Percentiles rank a stretch among this genome's conserved stretches.
These are phyloP conservation scores for Globisporangium carolinianum DNA, from an alignment of 352 stramenopile species.

Conservation along the genomic window DNA sequence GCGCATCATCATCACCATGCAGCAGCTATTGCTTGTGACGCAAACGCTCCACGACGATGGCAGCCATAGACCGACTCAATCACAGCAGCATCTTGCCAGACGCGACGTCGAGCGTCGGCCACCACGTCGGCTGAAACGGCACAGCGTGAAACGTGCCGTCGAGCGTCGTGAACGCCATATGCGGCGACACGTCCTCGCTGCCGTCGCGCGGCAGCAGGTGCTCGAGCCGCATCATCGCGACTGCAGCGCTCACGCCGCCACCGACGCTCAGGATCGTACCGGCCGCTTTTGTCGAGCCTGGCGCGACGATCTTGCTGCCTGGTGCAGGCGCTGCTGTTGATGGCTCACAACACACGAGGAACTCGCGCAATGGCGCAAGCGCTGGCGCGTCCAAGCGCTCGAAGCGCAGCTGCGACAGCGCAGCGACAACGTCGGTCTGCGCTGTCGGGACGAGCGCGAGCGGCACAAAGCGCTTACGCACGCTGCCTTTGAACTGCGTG, in stretches of 20 bases:
- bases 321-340: constrained; percentile 16
- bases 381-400: constrained; percentile 40
- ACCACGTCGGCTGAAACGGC: constrained; percentile 73
- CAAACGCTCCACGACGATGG: no score
- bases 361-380: constrained; percentile 33
- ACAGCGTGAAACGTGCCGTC: constrained; percentile 64
- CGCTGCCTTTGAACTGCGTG: constrained; percentile 90
- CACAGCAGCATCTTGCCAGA: constrained; percentile 73
- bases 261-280: constrained; percentile 41
- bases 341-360: constrained; percentile 28
- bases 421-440: constrained; percentile 40
- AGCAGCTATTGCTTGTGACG: no score
- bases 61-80: neutral
- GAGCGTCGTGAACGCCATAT: constrained; percentile 56
- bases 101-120: constrained; percentile 53
- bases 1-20: no score
- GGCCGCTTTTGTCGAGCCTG: constrained; percentile 49
- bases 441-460: constrained; percentile 55
- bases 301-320: constrained; percentile 45
- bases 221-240: constrained; percentile 79
- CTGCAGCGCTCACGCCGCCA: constrained; percentile 32
- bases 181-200: constrained; percentile 16
- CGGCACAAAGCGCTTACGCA: constrained; percentile 77
- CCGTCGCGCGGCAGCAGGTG: constrained; percentile 44
- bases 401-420: constrained; percentile 48